Base-by-base conservation (phyloP, 2,329 filamentous ascomycete species). In the Penicillium sp. region DNA sequence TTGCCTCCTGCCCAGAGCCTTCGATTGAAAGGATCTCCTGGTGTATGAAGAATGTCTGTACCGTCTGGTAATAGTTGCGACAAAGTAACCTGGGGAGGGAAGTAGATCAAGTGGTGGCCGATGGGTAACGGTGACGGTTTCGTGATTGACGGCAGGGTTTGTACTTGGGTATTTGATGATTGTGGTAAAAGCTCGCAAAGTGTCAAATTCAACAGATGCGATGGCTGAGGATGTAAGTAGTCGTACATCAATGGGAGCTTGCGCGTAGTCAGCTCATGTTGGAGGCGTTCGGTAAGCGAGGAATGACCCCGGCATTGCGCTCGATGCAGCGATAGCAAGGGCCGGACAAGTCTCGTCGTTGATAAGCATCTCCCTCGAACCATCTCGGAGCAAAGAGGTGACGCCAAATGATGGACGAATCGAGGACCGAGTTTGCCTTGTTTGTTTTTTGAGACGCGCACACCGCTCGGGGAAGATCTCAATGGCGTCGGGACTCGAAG, bases 1-100 rank as follows among this genome's bases (percentile, higher is more conserved):
- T 79, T 78, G 0, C 92, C 93, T 28, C 91, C 90, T 12, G 88
- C 89, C 93, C 93, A 98, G 74, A 98, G 82, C 15, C 93, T 83
- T 20, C 88, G 81, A 44, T 78, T 78, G 66, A 88, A 95, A 1
- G 84, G 83, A 3, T 66, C 66, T 1, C 86, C 88, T 0, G 92
- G 92, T 23, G 78, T 84, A 65, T 95, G 89, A 46, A 86, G 76
- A 4, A 81, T 75, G 66, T 97, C 92, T 1, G 91, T 95, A 49
- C 93, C 92, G 72, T 98, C 93, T 1, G 82, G 75, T 15, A 89
- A 78, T 38, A 97, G 80, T 29, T 75, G 60, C 6, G 78, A 80
- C 12, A 81, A 73, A 0, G 80, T 75, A 15, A 86, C 74, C 54
- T 83, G 80, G 9, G 87, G 80, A 51, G 90, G 89, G 72, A 95